phyloP scores from a whole-genome alignment of 75 land plant species.

The Sequoiadendron giganteum region DNA sequence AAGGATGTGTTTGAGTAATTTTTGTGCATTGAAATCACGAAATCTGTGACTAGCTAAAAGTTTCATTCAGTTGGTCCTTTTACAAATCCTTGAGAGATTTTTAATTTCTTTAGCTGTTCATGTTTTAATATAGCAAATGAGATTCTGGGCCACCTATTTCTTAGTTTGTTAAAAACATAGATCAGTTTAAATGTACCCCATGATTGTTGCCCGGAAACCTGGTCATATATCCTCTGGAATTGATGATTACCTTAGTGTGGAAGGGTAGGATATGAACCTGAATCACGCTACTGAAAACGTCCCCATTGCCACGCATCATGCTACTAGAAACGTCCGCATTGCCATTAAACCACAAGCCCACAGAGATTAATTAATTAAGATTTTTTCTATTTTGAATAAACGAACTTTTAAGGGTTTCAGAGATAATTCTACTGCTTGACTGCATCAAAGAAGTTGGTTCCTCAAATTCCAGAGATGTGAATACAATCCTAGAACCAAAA shows the following conservation, averaged over 20 bases:
- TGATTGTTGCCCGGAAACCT: neutral
- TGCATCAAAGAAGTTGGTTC: neutral
- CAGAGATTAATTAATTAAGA: neutral
- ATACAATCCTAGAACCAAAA: neutral
- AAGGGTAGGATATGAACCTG: neutral
- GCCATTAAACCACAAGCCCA: neutral
- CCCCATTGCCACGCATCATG: neutral
- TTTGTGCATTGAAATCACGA: neutral
- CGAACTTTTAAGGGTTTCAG: neutral
- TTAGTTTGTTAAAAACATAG: neutral
- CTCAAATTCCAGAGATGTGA: neutral
- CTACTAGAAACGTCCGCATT: neutral
- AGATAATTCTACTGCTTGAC: neutral
- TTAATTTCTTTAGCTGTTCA: neutral
- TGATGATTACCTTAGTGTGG: too few relatives aligned
- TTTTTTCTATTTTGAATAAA: neutral
- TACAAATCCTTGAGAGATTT: neutral
- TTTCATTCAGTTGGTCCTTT: neutral
- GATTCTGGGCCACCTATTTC: neutral
- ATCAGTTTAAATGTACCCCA: neutral
- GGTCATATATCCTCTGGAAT: neutral
- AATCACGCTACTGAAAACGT: neutral
- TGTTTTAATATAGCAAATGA: neutral
- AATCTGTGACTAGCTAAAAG: neutral
- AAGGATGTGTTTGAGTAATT: neutral